Conservation (phyloP, 768 basidiomycete genomes). For the Boletus rubropictus region DNA sequence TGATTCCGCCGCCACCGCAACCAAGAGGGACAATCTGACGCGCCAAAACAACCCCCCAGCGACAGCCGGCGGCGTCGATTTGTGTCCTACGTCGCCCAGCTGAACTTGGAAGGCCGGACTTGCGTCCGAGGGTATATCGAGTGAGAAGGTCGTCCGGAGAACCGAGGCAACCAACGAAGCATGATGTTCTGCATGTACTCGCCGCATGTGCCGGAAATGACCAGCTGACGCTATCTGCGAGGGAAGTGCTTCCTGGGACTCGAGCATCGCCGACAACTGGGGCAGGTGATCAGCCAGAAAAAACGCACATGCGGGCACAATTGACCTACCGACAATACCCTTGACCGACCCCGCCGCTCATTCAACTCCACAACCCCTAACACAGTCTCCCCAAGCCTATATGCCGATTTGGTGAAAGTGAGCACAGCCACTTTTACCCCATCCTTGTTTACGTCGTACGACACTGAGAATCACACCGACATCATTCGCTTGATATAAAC, state of each 20-base stretch:
- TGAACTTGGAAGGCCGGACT: slow-evolving; percentile 78
- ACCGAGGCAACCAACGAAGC: slow-evolving; percentile 69
- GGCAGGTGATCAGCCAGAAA: slow-evolving; percentile 2
- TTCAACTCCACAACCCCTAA: slow-evolving; percentile 87
- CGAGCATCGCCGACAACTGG: slow-evolving; percentile 83
- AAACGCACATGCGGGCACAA: not conserved
- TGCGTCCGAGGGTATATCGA: slow-evolving; percentile 90
- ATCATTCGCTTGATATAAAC: not conserved
- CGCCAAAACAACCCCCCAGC: slow-evolving; percentile 87
- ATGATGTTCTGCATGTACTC: slow-evolving; percentile 83
- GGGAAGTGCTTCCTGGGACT: slow-evolving; percentile 83
- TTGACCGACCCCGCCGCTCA: slow-evolving; percentile 53
- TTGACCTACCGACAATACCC: slow-evolving; percentile 74
- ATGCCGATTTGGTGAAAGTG: slow-evolving; percentile 88
- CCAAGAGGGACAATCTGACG: slow-evolving; percentile 79
- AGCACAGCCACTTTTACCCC: slow-evolving; percentile 84
- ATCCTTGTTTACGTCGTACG: slow-evolving; percentile 94
- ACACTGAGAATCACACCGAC: slow-evolving; percentile 47
- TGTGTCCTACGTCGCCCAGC: slow-evolving; percentile 35
- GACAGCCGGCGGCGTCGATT: slow-evolving; percentile 11
- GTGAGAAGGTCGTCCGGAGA: slow-evolving; percentile 74
- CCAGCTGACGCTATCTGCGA: slow-evolving; percentile 46
- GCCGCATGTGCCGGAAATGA: slow-evolving; percentile 49
- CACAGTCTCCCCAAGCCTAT: slow-evolving; percentile 88
- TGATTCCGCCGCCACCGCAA: slow-evolving; percentile 54